Conservation (phyloP, 192 early-diverging fungal genomes). For the Backusella tarrabulga region DNA sequence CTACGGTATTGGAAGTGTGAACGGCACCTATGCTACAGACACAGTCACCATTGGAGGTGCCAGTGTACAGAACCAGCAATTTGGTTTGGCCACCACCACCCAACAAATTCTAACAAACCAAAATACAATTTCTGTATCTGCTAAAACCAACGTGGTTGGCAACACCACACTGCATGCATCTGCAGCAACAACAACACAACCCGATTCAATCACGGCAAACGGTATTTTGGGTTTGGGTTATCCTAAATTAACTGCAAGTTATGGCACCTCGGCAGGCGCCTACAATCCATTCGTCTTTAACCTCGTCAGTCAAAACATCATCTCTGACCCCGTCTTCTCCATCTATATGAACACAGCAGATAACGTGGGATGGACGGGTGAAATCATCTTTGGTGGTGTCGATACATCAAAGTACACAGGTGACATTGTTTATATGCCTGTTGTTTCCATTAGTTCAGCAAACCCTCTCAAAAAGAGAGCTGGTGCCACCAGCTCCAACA, state of each 20-base stretch:
- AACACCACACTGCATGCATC: neutral
- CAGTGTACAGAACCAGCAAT: slow-evolving; percentile 27
- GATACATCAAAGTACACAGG: slow-evolving; percentile 50
- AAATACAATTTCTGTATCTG: neutral
- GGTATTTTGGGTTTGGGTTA: slow-evolving; percentile 38
- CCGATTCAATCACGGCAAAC: slow-evolving; percentile 2
- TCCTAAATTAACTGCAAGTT: slow-evolving; percentile 25
- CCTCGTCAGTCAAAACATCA: slow-evolving; percentile 22
- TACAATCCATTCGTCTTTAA: slow-evolving; percentile 40
- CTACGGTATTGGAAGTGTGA: slow-evolving; percentile 25
- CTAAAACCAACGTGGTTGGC: neutral
- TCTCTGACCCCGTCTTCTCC: slow-evolving; percentile 27
- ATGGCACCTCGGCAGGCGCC: neutral
- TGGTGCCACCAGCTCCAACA: neutral
- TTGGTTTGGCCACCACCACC: slow-evolving; percentile 28
- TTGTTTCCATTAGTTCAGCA: neutral
- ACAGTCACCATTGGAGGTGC: slow-evolving; percentile 29
- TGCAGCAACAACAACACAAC: neutral
- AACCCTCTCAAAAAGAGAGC: slow-evolving; percentile 7
- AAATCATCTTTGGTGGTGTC: slow-evolving; percentile 53
- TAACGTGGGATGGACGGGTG: slow-evolving; percentile 34
- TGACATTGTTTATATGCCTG: slow-evolving; percentile 44
- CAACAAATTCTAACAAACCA: slow-evolving; percentile 28
- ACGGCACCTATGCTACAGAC: slow-evolving; percentile 33
- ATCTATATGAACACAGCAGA: slow-evolving; percentile 28